These are phyloP conservation scores for Ceratocystis cubensis DNA, from an alignment of 2,329 filamentous ascomycete genomes.

Conservation along the genomic window DNA sequence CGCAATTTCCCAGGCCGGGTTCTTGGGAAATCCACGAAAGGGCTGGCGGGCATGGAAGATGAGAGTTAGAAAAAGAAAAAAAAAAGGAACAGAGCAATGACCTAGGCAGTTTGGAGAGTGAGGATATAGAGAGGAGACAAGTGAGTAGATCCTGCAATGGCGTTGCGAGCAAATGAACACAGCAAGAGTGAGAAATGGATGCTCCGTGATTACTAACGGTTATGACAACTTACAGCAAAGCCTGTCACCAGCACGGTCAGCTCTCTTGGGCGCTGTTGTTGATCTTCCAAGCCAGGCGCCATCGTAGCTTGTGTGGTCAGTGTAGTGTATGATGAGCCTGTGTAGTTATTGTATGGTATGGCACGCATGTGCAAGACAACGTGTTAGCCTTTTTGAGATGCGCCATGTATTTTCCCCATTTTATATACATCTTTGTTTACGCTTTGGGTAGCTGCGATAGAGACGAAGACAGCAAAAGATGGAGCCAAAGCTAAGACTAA, in stretches of 20 bases:
- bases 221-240: conserved; percentile 39
- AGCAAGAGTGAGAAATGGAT: conserved; percentile 6
- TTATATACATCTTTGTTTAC: no score
- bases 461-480: no score
- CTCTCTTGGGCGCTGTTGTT: conserved; percentile 32
- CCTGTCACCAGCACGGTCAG: conserved; percentile 49
- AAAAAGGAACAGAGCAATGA: background rate
- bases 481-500: no score
- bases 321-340: background rate
- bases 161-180: background rate
- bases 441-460: no score
- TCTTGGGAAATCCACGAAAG: conserved; percentile 60
- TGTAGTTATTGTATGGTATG: background rate
- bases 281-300: conserved; percentile 14
- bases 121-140: background rate
- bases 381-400: background rate
- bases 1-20: conserved; percentile 73
- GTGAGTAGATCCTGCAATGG: background rate
- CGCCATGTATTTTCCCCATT: no score
- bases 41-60: conserved; percentile 40
- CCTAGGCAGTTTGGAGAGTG: background rate
- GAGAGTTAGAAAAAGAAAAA: background rate
- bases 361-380: background rate
- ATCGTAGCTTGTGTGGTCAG: background rate
- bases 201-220: conserved; percentile 8